Conservation (phyloP, 148 eudicot genomes). For the Cornus suecica region DNA sequence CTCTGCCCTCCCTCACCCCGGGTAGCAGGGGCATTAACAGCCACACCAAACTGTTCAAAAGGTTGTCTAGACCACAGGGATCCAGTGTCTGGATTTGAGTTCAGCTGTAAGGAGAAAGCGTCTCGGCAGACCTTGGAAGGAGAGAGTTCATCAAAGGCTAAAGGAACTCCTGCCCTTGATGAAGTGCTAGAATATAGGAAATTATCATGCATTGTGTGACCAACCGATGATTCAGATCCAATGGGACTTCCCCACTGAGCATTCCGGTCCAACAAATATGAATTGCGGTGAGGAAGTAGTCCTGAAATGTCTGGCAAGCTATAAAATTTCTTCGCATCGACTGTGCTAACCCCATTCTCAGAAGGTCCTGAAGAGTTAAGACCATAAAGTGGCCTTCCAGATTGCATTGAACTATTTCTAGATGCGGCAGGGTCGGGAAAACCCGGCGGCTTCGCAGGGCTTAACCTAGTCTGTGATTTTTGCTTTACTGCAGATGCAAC, state of each 20-base stretch:
- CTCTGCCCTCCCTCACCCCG: slow-evolving; percentile 30
- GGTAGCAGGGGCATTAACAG: slow-evolving; percentile 27
- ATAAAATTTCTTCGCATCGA: slow-evolving; percentile 63
- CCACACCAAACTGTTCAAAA: slow-evolving; percentile 78
- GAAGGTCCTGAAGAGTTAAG: slow-evolving; percentile 31
- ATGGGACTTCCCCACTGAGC: slow-evolving; percentile 39
- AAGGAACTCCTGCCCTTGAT: slow-evolving; percentile 43
- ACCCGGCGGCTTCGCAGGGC: slow-evolving; percentile 51
- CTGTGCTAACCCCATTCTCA: slow-evolving; percentile 28
- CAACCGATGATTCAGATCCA: slow-evolving; percentile 41
- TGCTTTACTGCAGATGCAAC: slow-evolving; percentile 38
- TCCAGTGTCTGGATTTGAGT: slow-evolving; percentile 42
- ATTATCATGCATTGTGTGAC: slow-evolving; percentile 34
- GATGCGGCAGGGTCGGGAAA: slow-evolving; percentile 56
- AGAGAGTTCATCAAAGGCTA: slow-evolving; percentile 53
- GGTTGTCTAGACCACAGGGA: slow-evolving; percentile 80
- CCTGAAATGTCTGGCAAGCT: slow-evolving; percentile 91
- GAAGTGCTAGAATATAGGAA: slow-evolving; percentile 36
- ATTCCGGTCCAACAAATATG: slow-evolving; percentile 35
- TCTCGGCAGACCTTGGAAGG: slow-evolving; percentile 52
- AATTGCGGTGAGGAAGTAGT: slow-evolving; percentile 43
- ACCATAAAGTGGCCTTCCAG: slow-evolving; percentile 42
- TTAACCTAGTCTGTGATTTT: slow-evolving; percentile 45
- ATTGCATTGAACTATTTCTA: slow-evolving; percentile 53
- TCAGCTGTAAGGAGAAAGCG: slow-evolving; percentile 39